Percentiles rank a stretch among this genome's conserved stretches.
Conservation (phyloP, 495 filamentous ascomycete species). For the Tuber melanosporum region DNA sequence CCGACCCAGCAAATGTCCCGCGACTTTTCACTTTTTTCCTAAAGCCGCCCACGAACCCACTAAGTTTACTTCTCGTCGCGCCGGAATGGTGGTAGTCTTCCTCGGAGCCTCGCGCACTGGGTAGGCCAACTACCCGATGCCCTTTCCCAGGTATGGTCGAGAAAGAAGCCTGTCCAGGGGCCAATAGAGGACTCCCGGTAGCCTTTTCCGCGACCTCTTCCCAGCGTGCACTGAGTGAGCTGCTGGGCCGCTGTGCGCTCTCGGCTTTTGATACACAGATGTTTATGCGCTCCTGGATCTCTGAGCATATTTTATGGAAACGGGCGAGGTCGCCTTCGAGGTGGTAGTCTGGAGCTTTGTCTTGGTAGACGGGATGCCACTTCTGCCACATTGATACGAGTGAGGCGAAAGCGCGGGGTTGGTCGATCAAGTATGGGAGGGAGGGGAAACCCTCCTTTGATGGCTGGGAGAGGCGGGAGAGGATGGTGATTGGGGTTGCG, state of each 20-base stretch:
- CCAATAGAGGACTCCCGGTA: slow-evolving; percentile 42
- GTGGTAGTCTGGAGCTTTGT: slow-evolving; percentile 41
- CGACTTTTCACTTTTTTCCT: slow-evolving; percentile 42
- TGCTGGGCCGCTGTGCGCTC: slow-evolving; percentile 58
- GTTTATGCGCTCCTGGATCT: slow-evolving; percentile 64
- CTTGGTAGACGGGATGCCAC: slow-evolving; percentile 47
- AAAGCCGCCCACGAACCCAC: slow-evolving; percentile 41
- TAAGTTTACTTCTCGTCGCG: slow-evolving; percentile 37
- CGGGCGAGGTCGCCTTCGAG: slow-evolving; percentile 58
- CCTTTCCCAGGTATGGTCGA: slow-evolving; percentile 25
- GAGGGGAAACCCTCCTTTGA: slow-evolving; percentile 91
- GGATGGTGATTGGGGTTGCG: slow-evolving; percentile 84
- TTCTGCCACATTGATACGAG: slow-evolving; percentile 85
- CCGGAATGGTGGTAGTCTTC: slow-evolving; percentile 13
- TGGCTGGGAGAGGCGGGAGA: slow-evolving; percentile 70
- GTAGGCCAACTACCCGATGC: slow-evolving; percentile 29
- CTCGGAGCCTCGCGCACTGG: slow-evolving; percentile 19
- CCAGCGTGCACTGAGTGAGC: slow-evolving; percentile 57
- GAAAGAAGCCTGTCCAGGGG: slow-evolving; percentile 25
- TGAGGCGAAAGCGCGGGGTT: slow-evolving; percentile 79
- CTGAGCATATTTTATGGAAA: slow-evolving; percentile 70
- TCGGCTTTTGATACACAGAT: slow-evolving; percentile 64
- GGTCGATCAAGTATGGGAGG: slow-evolving; percentile 89
- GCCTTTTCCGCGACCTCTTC: slow-evolving; percentile 68
- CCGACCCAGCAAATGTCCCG: slow-evolving; percentile 24